These are phyloP conservation scores for Telopea speciosissima DNA, from an alignment of 177 flowering plant genomes.

Conservation along the genomic window DNA sequence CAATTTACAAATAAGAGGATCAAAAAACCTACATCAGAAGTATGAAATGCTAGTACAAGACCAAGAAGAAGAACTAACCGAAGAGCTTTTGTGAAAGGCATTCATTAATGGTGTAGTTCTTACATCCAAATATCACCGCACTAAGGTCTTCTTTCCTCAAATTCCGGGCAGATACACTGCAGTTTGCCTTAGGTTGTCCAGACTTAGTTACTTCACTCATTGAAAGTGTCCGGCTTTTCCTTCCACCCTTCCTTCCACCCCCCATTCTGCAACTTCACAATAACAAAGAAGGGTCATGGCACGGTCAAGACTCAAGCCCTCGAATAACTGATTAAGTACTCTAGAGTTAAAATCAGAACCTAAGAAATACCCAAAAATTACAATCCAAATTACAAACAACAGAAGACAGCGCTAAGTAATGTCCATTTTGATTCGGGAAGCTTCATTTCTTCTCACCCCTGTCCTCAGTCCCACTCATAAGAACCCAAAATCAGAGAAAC, in stretches of 20 bases:
- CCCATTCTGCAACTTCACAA: slow-evolving; percentile 27
- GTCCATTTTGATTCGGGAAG: no score
- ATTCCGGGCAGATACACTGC: slow-evolving; percentile 34
- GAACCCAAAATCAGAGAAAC: no score
- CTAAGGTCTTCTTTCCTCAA: slow-evolving; percentile 42
- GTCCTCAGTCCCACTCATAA: no score
- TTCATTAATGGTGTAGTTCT: slow-evolving; percentile 41
- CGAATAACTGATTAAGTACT: no score
- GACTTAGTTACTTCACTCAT: slow-evolving; percentile 11
- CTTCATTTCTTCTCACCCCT: no score
- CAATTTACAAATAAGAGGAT: no score
- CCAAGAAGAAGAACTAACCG: slow-evolving; percentile 38
- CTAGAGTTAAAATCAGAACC: no score
- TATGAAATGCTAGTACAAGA: not conserved
- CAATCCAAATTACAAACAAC: no score
- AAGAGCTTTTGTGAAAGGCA: slow-evolving; percentile 49
- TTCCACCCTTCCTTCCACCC: slow-evolving; percentile 36
- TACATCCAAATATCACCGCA: slow-evolving; percentile 75
- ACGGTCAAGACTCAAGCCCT: no score
- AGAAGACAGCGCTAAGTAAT: no score
- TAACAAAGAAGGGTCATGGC: not conserved
- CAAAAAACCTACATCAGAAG: not conserved
- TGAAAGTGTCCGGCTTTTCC: slow-evolving; percentile 20
- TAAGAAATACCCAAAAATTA: no score
- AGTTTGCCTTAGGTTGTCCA: slow-evolving; percentile 11